These are phyloP conservation scores for Candida methanosorbosa DNA, from an alignment of 805 yeast species.

Conservation along the genomic window DNA sequence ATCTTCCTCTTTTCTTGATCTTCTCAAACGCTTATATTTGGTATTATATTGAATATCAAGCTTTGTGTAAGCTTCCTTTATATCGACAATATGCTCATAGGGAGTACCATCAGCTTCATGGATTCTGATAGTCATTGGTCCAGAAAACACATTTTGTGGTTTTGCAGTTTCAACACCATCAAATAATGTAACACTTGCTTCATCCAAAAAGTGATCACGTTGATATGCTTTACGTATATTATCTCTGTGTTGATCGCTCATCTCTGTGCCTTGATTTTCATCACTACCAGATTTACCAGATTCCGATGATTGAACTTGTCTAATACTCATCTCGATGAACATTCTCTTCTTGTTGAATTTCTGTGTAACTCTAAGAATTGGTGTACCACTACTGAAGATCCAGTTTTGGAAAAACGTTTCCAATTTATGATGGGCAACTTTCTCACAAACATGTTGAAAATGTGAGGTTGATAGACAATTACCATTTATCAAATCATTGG, in stretches of 20 bases:
- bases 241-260: constrained; percentile 5
- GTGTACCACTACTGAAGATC: constrained; percentile 86
- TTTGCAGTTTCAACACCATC: constrained; percentile 29
- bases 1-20: constrained; percentile 44
- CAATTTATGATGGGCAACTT: constrained; percentile 78
- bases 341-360: constrained; percentile 88
- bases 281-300: constrained; percentile 6
- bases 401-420: constrained; percentile 87
- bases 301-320: constrained; percentile 74
- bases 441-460: constrained; percentile 90
- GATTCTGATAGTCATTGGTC: constrained; percentile 94
- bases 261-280: constrained; percentile 7
- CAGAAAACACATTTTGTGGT: constrained; percentile 57
- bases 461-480: constrained; percentile 69
- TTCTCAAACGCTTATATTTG: constrained; percentile 75
- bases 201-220: constrained; percentile 34
- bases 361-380: constrained; percentile 82
- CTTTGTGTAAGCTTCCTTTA: constrained; percentile 77
- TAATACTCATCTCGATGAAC: constrained; percentile 88
- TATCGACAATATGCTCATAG: constrained; percentile 91
- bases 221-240: constrained; percentile 12
- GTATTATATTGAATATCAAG: constrained; percentile 94
- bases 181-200: constrained; percentile 29
- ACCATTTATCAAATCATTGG: constrained; percentile 80
- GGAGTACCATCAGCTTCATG: constrained; percentile 99